Conservation (phyloP, 1,284 basidiomycete genomes). For the Golubevia pallescens region DNA sequence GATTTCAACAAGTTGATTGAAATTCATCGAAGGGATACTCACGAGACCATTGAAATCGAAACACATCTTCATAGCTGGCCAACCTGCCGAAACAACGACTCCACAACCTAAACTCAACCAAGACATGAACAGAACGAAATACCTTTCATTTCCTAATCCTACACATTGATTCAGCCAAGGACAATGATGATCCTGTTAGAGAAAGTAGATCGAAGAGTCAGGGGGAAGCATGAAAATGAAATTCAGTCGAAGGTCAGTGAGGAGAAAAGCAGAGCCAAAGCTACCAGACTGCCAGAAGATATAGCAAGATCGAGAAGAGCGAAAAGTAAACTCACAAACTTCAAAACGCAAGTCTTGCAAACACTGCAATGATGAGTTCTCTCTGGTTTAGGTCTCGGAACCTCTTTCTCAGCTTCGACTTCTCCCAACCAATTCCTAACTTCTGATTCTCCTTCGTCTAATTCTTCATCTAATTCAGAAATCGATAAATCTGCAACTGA, state of each 20-base stretch:
- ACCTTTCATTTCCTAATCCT: constrained; percentile 58
- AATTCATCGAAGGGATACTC: no score
- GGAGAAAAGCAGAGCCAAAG: no score
- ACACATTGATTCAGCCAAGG: constrained; percentile 64
- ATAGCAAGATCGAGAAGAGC: no score
- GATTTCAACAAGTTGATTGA: no score
- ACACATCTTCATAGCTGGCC: constrained; percentile 10
- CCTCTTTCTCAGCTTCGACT: constrained; percentile 32
- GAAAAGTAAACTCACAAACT: constrained; percentile 31
- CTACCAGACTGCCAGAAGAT: no score
- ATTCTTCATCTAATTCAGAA: background rate
- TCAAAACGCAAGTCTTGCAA: constrained; percentile 55
- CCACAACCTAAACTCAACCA: constrained; percentile 48
- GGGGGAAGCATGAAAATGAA: constrained; percentile 1
- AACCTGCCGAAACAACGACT: constrained; percentile 33
- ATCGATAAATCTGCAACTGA: no score
- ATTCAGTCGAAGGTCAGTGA: background rate
- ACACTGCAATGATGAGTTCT: constrained; percentile 54
- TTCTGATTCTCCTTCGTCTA: constrained; percentile 50
- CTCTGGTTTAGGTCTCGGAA: constrained; percentile 58
- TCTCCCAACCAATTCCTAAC: constrained; percentile 47
- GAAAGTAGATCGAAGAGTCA: background rate
- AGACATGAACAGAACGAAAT: constrained; percentile 60
- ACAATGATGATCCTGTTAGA: constrained; percentile 52
- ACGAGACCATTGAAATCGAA: no score